Conservation (phyloP, 805 yeast genomes). For the Spathaspora boniae region DNA sequence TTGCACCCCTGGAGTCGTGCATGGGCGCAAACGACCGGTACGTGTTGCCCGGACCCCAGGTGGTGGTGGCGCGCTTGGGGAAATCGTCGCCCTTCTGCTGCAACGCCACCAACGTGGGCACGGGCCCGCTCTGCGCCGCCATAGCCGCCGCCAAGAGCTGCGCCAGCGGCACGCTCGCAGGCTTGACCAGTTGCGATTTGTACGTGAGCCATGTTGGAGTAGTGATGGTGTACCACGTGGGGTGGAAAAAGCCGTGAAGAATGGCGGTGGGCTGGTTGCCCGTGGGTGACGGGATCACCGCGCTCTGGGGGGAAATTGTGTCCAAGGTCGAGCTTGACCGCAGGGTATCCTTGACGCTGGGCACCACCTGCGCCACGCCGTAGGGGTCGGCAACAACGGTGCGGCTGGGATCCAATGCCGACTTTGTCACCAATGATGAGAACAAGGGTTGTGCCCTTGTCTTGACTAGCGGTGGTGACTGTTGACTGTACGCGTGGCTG, state of each 20-base stretch:
- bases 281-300: slow-evolving; percentile 31
- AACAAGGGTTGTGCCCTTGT: slow-evolving; percentile 74
- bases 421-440: slow-evolving; percentile 65
- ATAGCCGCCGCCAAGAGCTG: not conserved
- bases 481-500: slow-evolving; percentile 25
- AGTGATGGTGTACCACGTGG: slow-evolving; percentile 43
- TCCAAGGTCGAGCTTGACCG: slow-evolving; percentile 25
- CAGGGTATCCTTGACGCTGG: slow-evolving; percentile 29
- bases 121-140: slow-evolving; percentile 1
- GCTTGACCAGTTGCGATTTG: slow-evolving; percentile 19
- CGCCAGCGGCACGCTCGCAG: slow-evolving; percentile 19
- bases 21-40: slow-evolving; percentile 36
- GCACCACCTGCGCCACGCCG: slow-evolving; percentile 63
- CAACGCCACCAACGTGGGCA: slow-evolving; percentile 10
- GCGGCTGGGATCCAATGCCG: slow-evolving; percentile 72
- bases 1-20: slow-evolving; percentile 30
- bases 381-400: slow-evolving; percentile 67
- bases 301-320: slow-evolving; percentile 25
- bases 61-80: slow-evolving; percentile 5
- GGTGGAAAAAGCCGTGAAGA: slow-evolving; percentile 41
- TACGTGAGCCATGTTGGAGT: slow-evolving; percentile 42
- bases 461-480: slow-evolving; percentile 26
- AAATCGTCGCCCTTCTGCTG: slow-evolving; percentile 10
- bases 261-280: slow-evolving; percentile 30
- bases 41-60: slow-evolving; percentile 13